Percentiles rank a stretch among this genome's conserved stretches.
phyloP scores from a whole-genome alignment of 108 stramenopile species.

The Discostella pseudostelligera region DNA sequence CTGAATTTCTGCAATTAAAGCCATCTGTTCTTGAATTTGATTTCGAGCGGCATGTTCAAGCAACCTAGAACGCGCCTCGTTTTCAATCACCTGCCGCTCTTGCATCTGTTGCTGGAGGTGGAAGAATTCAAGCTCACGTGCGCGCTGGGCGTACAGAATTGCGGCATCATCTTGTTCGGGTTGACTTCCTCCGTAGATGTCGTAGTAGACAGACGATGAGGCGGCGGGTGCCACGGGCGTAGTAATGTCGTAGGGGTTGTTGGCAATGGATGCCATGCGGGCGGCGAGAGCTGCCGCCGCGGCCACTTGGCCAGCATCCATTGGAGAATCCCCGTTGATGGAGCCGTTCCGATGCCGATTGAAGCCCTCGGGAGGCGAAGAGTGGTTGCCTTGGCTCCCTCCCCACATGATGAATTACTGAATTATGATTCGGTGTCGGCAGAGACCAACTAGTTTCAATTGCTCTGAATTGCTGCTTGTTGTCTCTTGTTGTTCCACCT shows the following conservation, averaged over 20 bases:
- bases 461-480: neutral
- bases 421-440: neutral
- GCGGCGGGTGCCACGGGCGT: conserved; percentile 11
- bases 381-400: conserved; percentile 15
- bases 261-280: conserved; percentile 38
- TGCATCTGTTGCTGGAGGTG: conserved; percentile 40
- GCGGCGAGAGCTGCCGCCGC: conserved; percentile 37
- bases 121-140: conserved; percentile 33
- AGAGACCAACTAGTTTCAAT: neutral
- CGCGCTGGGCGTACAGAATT: conserved; percentile 16
- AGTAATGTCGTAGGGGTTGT: conserved; percentile 23
- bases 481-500: no score
- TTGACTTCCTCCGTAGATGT: conserved; percentile 19
- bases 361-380: conserved; percentile 13
- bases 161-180: conserved; percentile 22
- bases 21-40: conserved; percentile 40
- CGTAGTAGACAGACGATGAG: conserved; percentile 14
- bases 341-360: conserved; percentile 1
- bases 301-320: conserved; percentile 24
- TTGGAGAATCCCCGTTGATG: conserved; percentile 17
- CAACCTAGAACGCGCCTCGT: conserved; percentile 30
- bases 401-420: conserved; percentile 24
- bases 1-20: conserved; percentile 40
- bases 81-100: conserved; percentile 24
- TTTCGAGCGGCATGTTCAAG: conserved; percentile 38